phyloP scores from a whole-genome alignment of 352 stramenopile genomes.

The Globisporangium apiculatum region DNA sequence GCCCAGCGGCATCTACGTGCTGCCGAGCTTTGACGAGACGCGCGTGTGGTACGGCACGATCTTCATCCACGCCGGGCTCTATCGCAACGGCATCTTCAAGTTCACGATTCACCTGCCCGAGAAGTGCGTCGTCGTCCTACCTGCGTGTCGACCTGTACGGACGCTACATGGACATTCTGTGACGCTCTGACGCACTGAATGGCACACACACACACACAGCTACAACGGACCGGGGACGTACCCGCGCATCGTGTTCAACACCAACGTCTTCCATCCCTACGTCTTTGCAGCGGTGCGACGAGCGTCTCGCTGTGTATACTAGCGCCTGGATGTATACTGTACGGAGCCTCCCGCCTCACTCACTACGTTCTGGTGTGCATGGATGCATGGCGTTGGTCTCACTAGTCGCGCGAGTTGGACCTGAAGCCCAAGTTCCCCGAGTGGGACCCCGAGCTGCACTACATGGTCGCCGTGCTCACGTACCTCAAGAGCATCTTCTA shows the following conservation, averaged over 20 bases:
- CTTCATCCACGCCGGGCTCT: slow-evolving; percentile 93
- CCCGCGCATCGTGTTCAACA: slow-evolving; percentile 91
- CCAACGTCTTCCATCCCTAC: slow-evolving; percentile 91
- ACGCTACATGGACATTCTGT: neutral
- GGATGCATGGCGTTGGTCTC: neutral
- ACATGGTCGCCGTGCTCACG: slow-evolving; percentile 94
- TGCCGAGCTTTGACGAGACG: slow-evolving; percentile 90
- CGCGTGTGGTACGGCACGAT: slow-evolving; percentile 93
- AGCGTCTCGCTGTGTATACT: neutral
- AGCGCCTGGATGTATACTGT: neutral
- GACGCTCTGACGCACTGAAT: neutral
- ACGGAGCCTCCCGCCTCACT: neutral
- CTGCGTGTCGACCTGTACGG: neutral
- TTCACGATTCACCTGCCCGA: slow-evolving; percentile 88
- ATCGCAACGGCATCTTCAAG: slow-evolving; percentile 96
- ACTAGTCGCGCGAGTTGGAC: slow-evolving; percentile 85
- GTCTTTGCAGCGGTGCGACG: slow-evolving; percentile 64
- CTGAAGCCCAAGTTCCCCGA: slow-evolving; percentile 87
- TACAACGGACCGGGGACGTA: slow-evolving; percentile 94
- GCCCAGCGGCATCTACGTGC: slow-evolving; percentile 92
- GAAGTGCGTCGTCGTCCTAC: slow-evolving; percentile 22
- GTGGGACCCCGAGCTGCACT: slow-evolving; percentile 93
- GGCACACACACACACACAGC: slow-evolving; percentile 19
- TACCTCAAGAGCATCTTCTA: slow-evolving; percentile 98
- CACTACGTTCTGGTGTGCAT: neutral